A percentile compares a stretch with the other conserved stretches of the same genome.
Conservation (phyloP, 2,329 filamentous ascomycete species). For the Aspergillus sp. region DNA sequence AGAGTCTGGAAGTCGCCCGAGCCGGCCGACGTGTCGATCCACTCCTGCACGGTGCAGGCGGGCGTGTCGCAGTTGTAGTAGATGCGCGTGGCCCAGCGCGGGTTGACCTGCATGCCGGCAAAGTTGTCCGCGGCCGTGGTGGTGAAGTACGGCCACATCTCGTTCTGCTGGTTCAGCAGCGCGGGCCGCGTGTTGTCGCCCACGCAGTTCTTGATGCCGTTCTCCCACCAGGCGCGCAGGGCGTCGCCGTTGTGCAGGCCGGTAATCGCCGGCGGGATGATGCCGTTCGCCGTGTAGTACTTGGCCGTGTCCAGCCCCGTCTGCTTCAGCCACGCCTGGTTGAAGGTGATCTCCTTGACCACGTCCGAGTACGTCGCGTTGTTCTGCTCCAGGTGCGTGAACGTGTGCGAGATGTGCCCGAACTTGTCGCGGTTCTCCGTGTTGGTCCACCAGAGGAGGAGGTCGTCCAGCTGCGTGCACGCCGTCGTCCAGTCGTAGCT, state of each 20-base stretch:
- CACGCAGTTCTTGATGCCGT: slow-evolving; percentile 60
- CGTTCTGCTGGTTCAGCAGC: slow-evolving; percentile 53
- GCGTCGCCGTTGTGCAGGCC: slow-evolving; percentile 65
- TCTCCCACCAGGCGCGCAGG: slow-evolving; percentile 58
- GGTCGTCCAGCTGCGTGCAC: slow-evolving; percentile 52
- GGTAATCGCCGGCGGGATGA: slow-evolving; percentile 64
- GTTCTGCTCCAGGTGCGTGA: slow-evolving; percentile 59
- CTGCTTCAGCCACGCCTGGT: slow-evolving; percentile 58
- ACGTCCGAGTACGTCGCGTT: slow-evolving; percentile 61
- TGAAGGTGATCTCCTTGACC: slow-evolving; percentile 59
- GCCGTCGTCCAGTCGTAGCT: slow-evolving; percentile 49
- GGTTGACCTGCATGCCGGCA: slow-evolving; percentile 56
- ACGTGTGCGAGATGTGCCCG: slow-evolving; percentile 62
- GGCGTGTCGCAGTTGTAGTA: slow-evolving; percentile 64
- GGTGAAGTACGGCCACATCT: slow-evolving; percentile 57
- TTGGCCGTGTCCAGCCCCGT: slow-evolving; percentile 48
- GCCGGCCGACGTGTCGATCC: slow-evolving; percentile 59
- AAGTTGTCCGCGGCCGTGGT: slow-evolving; percentile 54
- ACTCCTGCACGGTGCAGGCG: slow-evolving; percentile 58
- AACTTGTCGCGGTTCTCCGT: slow-evolving; percentile 53
- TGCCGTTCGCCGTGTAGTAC: slow-evolving; percentile 53
- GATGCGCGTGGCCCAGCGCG: slow-evolving; percentile 61
- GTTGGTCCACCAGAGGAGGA: slow-evolving; percentile 57
- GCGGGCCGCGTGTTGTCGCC: slow-evolving; percentile 61
- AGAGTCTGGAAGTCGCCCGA: slow-evolving; percentile 55